These are phyloP conservation scores for Polygonum maritimum DNA, from an alignment of 148 eudicot species.

Conservation along the genomic window DNA sequence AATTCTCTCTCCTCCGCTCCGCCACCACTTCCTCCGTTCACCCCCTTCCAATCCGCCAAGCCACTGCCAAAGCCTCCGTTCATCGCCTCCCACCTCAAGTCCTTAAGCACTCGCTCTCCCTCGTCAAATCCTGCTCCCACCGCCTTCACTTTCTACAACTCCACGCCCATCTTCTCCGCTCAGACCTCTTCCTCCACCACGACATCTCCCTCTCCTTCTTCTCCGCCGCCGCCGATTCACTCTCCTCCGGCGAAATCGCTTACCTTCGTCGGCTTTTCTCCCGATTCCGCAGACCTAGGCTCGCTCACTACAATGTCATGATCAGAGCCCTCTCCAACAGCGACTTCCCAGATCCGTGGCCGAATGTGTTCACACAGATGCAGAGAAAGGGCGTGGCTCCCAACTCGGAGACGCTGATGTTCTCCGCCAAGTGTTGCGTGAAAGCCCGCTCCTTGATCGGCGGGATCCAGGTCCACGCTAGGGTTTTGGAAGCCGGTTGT, in stretches of 20 bases:
- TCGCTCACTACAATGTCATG: slow-evolving; percentile 6
- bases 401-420: slow-evolving; percentile 27
- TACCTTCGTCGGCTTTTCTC: background rate
- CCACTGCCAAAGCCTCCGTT: background rate
- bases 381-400: slow-evolving; percentile 19
- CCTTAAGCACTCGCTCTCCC: slow-evolving; percentile 1
- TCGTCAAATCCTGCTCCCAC: slow-evolving; percentile 19
- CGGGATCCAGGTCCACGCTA: slow-evolving; percentile 46
- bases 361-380: background rate
- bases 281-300: background rate
- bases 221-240: background rate
- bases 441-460: slow-evolving; percentile 22
- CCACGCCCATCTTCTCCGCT: slow-evolving; percentile 46
- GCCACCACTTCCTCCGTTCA: background rate
- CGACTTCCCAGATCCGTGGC: background rate
- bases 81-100: background rate
- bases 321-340: background rate
- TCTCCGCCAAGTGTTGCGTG: slow-evolving; percentile 33
- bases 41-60: background rate
- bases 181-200: slow-evolving; percentile 21
- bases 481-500: slow-evolving; percentile 41
- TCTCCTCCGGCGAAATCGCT: background rate
- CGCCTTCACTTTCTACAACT: slow-evolving; percentile 38
- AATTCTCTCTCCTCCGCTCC: background rate
- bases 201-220: slow-evolving; percentile 34